Percentiles rank a stretch among this genome's conserved stretches.
These are phyloP conservation scores for Triticum urartu DNA, from an alignment of 176 grass and related monocot species.

Conservation along the genomic window DNA sequence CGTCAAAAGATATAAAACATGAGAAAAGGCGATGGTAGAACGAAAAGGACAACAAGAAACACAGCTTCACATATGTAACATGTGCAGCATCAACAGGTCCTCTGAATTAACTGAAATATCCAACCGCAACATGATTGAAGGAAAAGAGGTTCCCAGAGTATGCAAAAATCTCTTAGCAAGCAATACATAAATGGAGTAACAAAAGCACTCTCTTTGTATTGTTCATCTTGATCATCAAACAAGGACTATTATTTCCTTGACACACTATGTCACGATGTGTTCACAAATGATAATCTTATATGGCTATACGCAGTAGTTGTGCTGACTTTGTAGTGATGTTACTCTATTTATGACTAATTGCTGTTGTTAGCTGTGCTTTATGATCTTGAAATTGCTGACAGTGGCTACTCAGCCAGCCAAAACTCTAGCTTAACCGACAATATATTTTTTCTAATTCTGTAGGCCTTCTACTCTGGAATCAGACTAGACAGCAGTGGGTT, in stretches of 20 bases:
- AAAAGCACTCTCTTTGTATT: neutral
- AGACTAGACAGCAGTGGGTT: constrained; percentile 83
- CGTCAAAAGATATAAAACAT: neutral
- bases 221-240: neutral
- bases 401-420: neutral
- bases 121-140: neutral
- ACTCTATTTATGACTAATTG: neutral
- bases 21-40: neutral
- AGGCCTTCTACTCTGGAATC: constrained; percentile 90
- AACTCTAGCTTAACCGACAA: neutral
- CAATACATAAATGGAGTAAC: neutral
- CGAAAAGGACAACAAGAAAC: neutral
- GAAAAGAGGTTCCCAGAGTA: neutral
- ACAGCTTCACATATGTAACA: neutral
- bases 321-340: neutral
- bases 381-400: neutral
- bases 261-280: neutral
- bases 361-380: neutral
- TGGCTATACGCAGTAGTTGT: neutral
- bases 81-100: neutral
- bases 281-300: neutral
- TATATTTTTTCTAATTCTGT: neutral
- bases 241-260: neutral
- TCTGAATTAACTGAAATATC: constrained; percentile 2
- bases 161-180: neutral